These are phyloP conservation scores for Hypoxylon cercidicola DNA, from an alignment of 495 filamentous ascomycete genomes.

Conservation along the genomic window DNA sequence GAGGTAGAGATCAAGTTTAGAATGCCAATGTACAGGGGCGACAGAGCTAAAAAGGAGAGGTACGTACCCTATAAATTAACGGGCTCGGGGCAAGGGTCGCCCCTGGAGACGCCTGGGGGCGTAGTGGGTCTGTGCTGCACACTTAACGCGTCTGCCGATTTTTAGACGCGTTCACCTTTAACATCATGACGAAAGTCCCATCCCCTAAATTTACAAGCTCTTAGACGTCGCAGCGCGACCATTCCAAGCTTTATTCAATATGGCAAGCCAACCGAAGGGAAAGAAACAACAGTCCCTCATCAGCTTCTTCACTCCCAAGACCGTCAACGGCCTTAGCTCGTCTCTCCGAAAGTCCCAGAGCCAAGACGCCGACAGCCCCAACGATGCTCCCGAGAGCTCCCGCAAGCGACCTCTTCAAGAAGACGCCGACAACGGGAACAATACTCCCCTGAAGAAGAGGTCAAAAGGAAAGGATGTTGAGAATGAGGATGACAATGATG, in stretches of 20 bases:
- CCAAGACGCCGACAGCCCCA: slow-evolving; percentile 15
- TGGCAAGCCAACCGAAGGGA: slow-evolving; percentile 52
- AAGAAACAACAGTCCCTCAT: slow-evolving; percentile 86
- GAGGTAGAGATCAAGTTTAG: no score
- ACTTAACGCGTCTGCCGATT: slow-evolving; percentile 37
- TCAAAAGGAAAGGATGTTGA: slow-evolving; percentile 47
- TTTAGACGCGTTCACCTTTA: slow-evolving; percentile 28
- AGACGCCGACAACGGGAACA: slow-evolving; percentile 51
- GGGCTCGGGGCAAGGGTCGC: neutral
- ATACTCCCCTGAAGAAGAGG: slow-evolving; percentile 54
- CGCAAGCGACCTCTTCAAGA: slow-evolving; percentile 61
- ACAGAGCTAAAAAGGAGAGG: neutral
- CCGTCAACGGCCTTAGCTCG: slow-evolving; percentile 47
- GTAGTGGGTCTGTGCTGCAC: slow-evolving; percentile 28
- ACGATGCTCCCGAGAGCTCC: slow-evolving; percentile 27
- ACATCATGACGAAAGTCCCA: slow-evolving; percentile 7
- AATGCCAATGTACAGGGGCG: no score
- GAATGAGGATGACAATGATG: slow-evolving; percentile 38
- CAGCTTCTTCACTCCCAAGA: slow-evolving; percentile 82
- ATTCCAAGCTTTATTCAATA: slow-evolving; percentile 26
- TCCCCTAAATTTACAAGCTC: slow-evolving; percentile 1
- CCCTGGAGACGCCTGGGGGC: slow-evolving; percentile 14
- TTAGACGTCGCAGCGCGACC: neutral
- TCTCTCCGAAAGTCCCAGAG: slow-evolving; percentile 27
- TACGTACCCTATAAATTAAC: slow-evolving; percentile 7